Evolutionary conservation across 768 basidiomycete species (phyloP).

Genomic region (Mrakia gelida): DNA sequence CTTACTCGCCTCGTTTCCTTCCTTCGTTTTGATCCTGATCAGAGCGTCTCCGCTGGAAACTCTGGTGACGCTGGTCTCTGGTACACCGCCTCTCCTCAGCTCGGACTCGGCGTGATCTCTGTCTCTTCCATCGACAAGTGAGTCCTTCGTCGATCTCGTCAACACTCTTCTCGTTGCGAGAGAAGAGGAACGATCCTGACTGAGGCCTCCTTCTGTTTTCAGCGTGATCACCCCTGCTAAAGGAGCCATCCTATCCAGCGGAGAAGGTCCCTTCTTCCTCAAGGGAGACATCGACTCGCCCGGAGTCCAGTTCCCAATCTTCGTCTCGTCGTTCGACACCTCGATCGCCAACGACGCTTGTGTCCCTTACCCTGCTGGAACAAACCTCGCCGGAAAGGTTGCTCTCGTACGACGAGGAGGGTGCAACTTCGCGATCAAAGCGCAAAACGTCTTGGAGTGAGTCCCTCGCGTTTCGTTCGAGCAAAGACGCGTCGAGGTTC

Average conservation of each 20-base stretch:
- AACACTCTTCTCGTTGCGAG: slow-evolving; percentile 10
- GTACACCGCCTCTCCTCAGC: slow-evolving; percentile 48
- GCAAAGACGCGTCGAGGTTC: too few relatives aligned
- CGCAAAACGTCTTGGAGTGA: slow-evolving; percentile 49
- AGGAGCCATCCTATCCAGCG: slow-evolving; percentile 52
- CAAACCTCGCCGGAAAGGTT: slow-evolving; percentile 49
- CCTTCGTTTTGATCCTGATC: too few relatives aligned
- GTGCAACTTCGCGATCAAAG: slow-evolving; percentile 57
- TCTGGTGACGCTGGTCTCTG: slow-evolving; percentile 58
- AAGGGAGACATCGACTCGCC: slow-evolving; percentile 50
- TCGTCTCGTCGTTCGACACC: slow-evolving; percentile 56
- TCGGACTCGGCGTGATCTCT: slow-evolving; percentile 56
- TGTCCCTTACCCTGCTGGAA: slow-evolving; percentile 55
- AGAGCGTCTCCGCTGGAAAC: slow-evolving; percentile 57
- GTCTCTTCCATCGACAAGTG: slow-evolving; percentile 38
- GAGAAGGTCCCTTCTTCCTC: slow-evolving; percentile 56
- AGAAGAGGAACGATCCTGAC: not conserved
- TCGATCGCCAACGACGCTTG: slow-evolving; percentile 59
- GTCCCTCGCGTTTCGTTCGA: too few relatives aligned
- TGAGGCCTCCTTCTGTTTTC: not conserved
- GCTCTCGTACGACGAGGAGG: slow-evolving; percentile 59
- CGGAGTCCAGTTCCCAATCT: slow-evolving; percentile 53
- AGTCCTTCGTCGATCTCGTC: not conserved
- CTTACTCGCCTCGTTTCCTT: not conserved
- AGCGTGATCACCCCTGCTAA: slow-evolving; percentile 59